A percentile compares a stretch with the other conserved stretches of the same genome.
phyloP scores from a whole-genome alignment of 1,284 basidiomycete genomes.

The Peniophora sp. region DNA sequence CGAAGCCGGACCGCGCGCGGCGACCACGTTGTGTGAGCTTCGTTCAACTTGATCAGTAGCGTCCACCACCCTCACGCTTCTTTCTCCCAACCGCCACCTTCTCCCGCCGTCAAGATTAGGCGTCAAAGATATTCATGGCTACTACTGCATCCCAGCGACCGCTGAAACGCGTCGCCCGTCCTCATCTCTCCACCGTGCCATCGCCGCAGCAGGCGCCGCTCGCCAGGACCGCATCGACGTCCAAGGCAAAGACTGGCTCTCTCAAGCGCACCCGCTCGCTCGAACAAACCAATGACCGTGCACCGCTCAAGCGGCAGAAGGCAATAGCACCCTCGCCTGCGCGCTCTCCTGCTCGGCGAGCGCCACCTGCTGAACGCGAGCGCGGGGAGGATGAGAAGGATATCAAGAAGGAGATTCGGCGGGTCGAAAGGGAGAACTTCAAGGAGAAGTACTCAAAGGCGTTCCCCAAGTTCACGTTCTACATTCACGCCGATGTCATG shows the following conservation, averaged over 20 bases:
- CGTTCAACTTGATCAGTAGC: no score
- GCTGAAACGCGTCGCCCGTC: constrained; percentile 9
- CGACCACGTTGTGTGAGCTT: no score
- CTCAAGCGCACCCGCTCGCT: not conserved
- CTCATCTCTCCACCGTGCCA: not conserved
- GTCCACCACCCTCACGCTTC: no score
- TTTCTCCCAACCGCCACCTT: no score
- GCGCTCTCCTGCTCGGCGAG: constrained; percentile 13
- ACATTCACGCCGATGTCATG: constrained; percentile 70
- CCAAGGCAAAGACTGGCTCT: not conserved
- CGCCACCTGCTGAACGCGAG: constrained; percentile 5
- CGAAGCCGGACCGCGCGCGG: no score
- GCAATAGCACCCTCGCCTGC: constrained; percentile 18
- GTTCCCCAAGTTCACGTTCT: constrained; percentile 81
- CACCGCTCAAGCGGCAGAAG: constrained; percentile 24
- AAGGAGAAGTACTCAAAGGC: constrained; percentile 77
- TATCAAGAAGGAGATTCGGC: constrained; percentile 30
- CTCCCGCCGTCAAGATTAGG: no score
- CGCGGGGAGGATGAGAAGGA: constrained; percentile 20
- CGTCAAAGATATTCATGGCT: not conserved
- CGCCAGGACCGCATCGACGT: not conserved
- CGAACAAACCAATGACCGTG: not conserved
- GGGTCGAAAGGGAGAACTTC: constrained; percentile 64
- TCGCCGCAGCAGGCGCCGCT: not conserved
- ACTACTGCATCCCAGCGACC: constrained; percentile 19